Percentiles rank a stretch among this genome's conserved stretches.
phyloP scores from a whole-genome alignment of 2,329 filamentous ascomycete genomes.

The Aspergillus pseudoglaucus region DNA sequence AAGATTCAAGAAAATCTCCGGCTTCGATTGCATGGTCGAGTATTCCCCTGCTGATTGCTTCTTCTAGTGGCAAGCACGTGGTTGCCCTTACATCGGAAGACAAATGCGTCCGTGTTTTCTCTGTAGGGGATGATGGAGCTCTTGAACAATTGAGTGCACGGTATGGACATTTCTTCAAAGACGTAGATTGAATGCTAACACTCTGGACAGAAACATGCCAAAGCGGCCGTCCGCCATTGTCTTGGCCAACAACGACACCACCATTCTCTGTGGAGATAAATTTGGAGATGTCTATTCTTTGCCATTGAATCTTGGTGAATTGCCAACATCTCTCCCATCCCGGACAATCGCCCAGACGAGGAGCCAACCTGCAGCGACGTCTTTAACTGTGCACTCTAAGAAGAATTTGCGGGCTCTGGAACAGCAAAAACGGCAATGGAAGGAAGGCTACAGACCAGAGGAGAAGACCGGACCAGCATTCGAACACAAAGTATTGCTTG shows the following conservation, averaged over 20 bases:
- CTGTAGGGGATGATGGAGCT: constrained; percentile 54
- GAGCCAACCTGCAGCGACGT: constrained; percentile 47
- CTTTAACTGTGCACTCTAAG: constrained; percentile 56
- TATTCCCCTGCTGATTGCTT: constrained; percentile 62
- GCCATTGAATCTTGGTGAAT: constrained; percentile 54
- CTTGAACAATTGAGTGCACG: constrained; percentile 66
- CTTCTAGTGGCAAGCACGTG: constrained; percentile 60
- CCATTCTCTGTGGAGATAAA: constrained; percentile 82
- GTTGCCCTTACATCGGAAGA: constrained; percentile 82
- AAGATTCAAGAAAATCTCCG: constrained; percentile 17
- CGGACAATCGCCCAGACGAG: constrained; percentile 22
- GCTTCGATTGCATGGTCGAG: constrained; percentile 43
- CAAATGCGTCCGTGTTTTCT: constrained; percentile 81
- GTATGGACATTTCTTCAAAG: constrained; percentile 38
- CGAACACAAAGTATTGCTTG: constrained; percentile 71
- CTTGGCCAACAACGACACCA: constrained; percentile 61
- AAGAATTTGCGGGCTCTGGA: constrained; percentile 54
- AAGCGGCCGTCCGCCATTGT: constrained; percentile 77
- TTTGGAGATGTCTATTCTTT: constrained; percentile 94
- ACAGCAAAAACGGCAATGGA: constrained; percentile 47
- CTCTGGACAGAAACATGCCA: constrained; percentile 62
- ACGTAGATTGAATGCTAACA: constrained; percentile 5
- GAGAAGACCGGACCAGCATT: constrained; percentile 53
- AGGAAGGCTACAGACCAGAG: constrained; percentile 34
- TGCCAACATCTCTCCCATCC: constrained; percentile 29